Base-by-base conservation (phyloP, 139 green algal species). In the Gonium pectorale region DNA sequence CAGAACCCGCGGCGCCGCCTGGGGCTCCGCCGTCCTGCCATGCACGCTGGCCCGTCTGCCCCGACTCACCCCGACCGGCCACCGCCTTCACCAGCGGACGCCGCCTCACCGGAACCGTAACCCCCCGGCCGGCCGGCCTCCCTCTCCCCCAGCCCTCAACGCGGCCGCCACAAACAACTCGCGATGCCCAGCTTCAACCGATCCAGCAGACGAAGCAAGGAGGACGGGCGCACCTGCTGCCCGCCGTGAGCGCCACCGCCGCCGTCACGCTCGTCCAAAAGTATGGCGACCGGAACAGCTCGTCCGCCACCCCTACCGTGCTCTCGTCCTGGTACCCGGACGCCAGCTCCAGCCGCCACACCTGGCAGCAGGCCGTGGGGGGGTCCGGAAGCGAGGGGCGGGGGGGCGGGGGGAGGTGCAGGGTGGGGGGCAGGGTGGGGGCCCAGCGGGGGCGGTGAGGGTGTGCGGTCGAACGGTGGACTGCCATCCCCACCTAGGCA, bases 251-350 rank as follows among this genome's bases (percentile, higher is more conserved):
- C 41, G 67, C 40, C 63, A 88, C 37, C 33, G 59, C 73, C 77
- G 60, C 77, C 41, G n/a, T 31, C 79, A 85, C 13, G 46, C 40
- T 56, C 7, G 64, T 15, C 78, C 85, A 89, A 44, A 86, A 89
- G 85, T 81, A 86, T 33, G 79, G 59, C 44, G 78, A 80, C 2
- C 31, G 38, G 72, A 74, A 71, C 2, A 81, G 83, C 33, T 63
- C 4, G 43, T 73, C 60, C 1, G 41, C 67, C 21, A 40, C 71
- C 0, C 81, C 81, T 26, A 77, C 59, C 0, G 67, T 86, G 26
- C 22, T 31, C 68, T 87, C 81, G 44, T 87, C 71, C 33, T 67
- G 24, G 44, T 84, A 87, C 68, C 29, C 43, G 2, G 81, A 40
- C 1, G 70, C 35, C 41, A 87, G 59, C 59, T 87, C 70, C 35